Percentiles rank a stretch among this genome's conserved stretches.
These are phyloP conservation scores for Posidonia oceanica DNA, from an alignment of 116 monocot genomes.

Conservation along the genomic window DNA sequence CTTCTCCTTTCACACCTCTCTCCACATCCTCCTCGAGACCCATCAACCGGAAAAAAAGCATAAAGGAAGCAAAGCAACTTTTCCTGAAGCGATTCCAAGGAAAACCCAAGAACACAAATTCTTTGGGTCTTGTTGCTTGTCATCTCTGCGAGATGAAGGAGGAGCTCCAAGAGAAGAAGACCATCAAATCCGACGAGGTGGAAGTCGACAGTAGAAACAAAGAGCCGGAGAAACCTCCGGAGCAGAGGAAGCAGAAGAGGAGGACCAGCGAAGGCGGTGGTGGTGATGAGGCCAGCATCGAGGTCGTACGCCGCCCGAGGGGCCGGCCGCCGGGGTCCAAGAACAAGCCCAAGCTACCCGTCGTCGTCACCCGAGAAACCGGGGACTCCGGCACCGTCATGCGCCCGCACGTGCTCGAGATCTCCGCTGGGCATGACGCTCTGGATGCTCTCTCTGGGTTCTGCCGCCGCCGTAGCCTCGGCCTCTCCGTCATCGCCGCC, in stretches of 20 bases:
- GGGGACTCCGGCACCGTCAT: slow-evolving; percentile 9
- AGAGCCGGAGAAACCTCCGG: no score
- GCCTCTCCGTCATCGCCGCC: slow-evolving; percentile 27
- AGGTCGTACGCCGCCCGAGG: slow-evolving; percentile 12
- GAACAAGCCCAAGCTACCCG: slow-evolving; percentile 38
- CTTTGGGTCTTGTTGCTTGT: no score
- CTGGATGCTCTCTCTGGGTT: slow-evolving; percentile 17
- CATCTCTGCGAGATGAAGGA: no score
- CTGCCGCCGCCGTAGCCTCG: slow-evolving; percentile 24
- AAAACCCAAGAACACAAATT: no score
- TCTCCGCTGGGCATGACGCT: slow-evolving; percentile 28
- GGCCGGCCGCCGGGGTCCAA: slow-evolving; percentile 45
- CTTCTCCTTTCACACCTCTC: no score
- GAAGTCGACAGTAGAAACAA: no score
- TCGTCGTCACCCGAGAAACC: slow-evolving; percentile 17
- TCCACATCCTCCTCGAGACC: no score
- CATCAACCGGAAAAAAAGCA: no score
- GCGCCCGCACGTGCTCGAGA: slow-evolving; percentile 32
- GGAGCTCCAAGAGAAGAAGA: no score
- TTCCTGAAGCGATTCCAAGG: no score
- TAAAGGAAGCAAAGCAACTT: no score
- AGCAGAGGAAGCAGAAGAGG: not conserved
- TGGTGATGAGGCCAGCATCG: slow-evolving; percentile 10
- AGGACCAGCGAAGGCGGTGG: not conserved
- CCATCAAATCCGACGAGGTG: no score